Base-by-base conservation (phyloP, 345 rosid species). In the Euclidium syriacum region DNA sequence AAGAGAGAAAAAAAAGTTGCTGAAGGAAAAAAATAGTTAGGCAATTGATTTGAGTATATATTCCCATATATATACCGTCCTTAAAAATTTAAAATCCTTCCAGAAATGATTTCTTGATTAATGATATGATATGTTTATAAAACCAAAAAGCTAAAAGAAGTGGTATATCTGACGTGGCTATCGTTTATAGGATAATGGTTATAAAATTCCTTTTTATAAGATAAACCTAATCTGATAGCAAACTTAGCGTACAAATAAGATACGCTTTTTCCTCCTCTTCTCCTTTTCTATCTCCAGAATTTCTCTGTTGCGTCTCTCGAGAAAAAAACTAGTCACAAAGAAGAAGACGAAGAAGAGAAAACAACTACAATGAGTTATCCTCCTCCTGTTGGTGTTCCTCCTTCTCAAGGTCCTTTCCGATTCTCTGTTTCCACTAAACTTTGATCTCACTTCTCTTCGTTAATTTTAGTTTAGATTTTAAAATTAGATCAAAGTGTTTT, bases 311-410 rank as follows among this genome's bases (percentile, higher is more conserved):
- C 64, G 3, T 58, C 8, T 19, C 2, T n/a, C 53, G 19, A 42
- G 18, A 27, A 9, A 29, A 42, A 43, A 29, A 30, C 1, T 0
- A 17, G 36, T n/a, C 10, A 42, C 15, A 19, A 58, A 56, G 35
- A 26, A 29, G 33, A n/a, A 34, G 33, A n/a, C n/a, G n/a, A 64
- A 34, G 8, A 48, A 59, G 9, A 33, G 29, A 43, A 43, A 8
- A 9, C 0, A 2, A 32, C 7, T 24, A 54, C 3, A 3, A 67
- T 50, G 72, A 67, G 52, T 67, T 52, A 50, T 49, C 52, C 52
- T 49, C 53, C 41, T 32, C 49, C 58, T 0, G 59, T 67, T 22
- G 26, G 36, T 58, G 65, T 16, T 67, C 59, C 72, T 30, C 65
- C 72, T 49, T 7, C 51, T 22, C 65, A 67, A 58, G 72, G 65